These are phyloP conservation scores for Fraxinus velutina DNA, from an alignment of 305 asterid genomes.

Conservation along the genomic window DNA sequence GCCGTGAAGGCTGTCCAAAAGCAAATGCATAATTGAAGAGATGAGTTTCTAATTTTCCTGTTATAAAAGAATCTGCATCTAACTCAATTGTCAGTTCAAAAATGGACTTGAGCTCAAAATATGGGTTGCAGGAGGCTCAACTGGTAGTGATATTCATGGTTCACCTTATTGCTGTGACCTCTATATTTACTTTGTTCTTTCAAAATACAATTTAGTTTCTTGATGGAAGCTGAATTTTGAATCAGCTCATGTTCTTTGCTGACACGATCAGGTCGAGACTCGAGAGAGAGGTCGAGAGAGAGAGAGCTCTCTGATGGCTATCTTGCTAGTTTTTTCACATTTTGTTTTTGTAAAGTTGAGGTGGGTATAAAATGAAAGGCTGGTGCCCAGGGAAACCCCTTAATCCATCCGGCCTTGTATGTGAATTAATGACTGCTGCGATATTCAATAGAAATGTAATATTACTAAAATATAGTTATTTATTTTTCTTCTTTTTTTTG, in stretches of 20 bases:
- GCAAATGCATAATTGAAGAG: slow-evolving; percentile 69
- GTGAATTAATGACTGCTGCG: slow-evolving; percentile 38
- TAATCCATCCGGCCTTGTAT: slow-evolving; percentile 39
- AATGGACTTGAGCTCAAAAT: slow-evolving; percentile 5
- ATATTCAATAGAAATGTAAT: slow-evolving; percentile 34
- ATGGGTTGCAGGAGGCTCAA: slow-evolving; percentile 7
- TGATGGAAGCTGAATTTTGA: slow-evolving; percentile 34
- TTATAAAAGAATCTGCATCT: slow-evolving; percentile 15
- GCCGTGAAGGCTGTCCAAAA: slow-evolving; percentile 83
- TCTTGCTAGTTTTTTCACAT: neutral
- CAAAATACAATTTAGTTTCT: slow-evolving; percentile 12
- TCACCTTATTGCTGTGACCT: slow-evolving; percentile 7
- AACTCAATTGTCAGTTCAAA: neutral
- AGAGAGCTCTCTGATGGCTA: slow-evolving; percentile 29
- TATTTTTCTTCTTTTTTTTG: neutral
- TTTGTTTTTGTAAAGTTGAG: slow-evolving; percentile 36
- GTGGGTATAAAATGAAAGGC: slow-evolving; percentile 43
- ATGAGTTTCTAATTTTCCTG: slow-evolving; percentile 50
- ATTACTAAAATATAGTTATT: slow-evolving; percentile 21
- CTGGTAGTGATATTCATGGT: neutral
- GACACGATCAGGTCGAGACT: neutral
- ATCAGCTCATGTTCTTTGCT: slow-evolving; percentile 33
- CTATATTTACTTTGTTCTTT: slow-evolving; percentile 19
- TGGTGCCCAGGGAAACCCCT: slow-evolving; percentile 52
- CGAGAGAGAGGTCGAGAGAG: slow-evolving; percentile 20